These are phyloP conservation scores for Kodamaea kaohsiungensis DNA, from an alignment of 805 yeast genomes.

Conservation along the genomic window DNA sequence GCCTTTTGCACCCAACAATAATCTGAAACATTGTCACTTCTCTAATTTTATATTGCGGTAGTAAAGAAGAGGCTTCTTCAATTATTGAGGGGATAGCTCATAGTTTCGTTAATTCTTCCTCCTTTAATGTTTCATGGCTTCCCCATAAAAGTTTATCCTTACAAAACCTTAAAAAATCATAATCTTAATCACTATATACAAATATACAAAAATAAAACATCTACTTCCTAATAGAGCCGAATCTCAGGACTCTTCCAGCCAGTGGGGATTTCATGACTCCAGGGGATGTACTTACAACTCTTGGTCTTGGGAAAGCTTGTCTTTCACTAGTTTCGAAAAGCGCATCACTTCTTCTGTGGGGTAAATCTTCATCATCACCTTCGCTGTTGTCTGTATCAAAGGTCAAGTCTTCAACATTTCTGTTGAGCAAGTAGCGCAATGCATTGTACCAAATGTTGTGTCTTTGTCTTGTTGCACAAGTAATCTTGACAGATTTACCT, in stretches of 20 bases:
- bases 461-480: slow-evolving; percentile 84
- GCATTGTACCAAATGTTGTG: slow-evolving; percentile 93
- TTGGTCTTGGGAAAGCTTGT: slow-evolving; percentile 17
- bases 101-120: too few relatives aligned
- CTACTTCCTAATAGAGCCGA: slow-evolving; percentile 11
- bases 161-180: neutral
- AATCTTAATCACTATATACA: neutral
- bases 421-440: slow-evolving; percentile 68
- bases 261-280: slow-evolving; percentile 9
- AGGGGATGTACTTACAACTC: slow-evolving; percentile 14
- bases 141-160: neutral
- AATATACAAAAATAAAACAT: neutral
- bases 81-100: too few relatives aligned
- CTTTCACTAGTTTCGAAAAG: slow-evolving; percentile 16
- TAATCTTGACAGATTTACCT: slow-evolving; percentile 66
- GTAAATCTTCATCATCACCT: slow-evolving; percentile 16
- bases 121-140: neutral
- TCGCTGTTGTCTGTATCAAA: slow-evolving; percentile 36
- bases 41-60: too few relatives aligned
- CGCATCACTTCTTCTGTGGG: slow-evolving; percentile 10
- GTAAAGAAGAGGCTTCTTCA: too few relatives aligned
- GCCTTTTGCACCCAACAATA: too few relatives aligned
- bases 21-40: too few relatives aligned
- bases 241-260: slow-evolving; percentile 9
- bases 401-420: slow-evolving; percentile 59